Percentiles rank a stretch among this genome's conserved stretches.
Evolutionary conservation across 495 filamentous ascomycete genomes (phyloP).

Genomic region (Aspergillus leporis): DNA sequence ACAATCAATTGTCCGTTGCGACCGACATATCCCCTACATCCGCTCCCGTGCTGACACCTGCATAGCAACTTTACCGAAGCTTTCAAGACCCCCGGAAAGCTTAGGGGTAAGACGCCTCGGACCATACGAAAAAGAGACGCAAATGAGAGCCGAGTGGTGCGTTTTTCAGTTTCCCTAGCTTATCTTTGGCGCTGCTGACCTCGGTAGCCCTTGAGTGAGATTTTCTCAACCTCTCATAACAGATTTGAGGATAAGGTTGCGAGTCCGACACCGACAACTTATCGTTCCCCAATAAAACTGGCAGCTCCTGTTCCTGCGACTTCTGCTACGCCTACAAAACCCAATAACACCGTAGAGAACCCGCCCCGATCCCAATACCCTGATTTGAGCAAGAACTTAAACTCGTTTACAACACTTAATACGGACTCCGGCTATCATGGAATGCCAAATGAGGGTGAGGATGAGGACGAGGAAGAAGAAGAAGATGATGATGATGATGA

Average conservation of each 20-base stretch:
- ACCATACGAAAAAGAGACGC: slow-evolving; percentile 71
- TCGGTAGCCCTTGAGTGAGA: slow-evolving; percentile 74
- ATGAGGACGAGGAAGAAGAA: slow-evolving; percentile 39
- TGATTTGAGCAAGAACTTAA: slow-evolving; percentile 37
- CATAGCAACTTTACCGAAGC: slow-evolving; percentile 81
- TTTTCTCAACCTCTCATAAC: slow-evolving; percentile 65
- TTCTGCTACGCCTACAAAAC: slow-evolving; percentile 23
- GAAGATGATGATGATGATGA: slow-evolving; percentile 39
- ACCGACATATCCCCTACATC: slow-evolving; percentile 10
- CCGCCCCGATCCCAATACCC: slow-evolving; percentile 34
- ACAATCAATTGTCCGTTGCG: slow-evolving; percentile 72
- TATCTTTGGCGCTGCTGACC: slow-evolving; percentile 21
- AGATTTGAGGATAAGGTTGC: slow-evolving; percentile 34
- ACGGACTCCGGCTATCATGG: slow-evolving; percentile 85
- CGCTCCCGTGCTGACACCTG: slow-evolving; percentile 34
- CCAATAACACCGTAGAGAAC: slow-evolving; percentile 22
- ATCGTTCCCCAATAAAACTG: slow-evolving; percentile 36
- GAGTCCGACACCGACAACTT: slow-evolving; percentile 34
- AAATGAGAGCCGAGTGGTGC: slow-evolving; percentile 67
- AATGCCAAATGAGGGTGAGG: slow-evolving; percentile 53
- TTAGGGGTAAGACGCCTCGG: slow-evolving; percentile 90
- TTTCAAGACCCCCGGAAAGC: slow-evolving; percentile 94
- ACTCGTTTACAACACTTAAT: slow-evolving; percentile 44
- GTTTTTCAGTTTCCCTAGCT: slow-evolving; percentile 23
- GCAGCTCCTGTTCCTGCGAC: neutral